Conservation (phyloP, 305 asterid species). For the Fraxinus sp. region DNA sequence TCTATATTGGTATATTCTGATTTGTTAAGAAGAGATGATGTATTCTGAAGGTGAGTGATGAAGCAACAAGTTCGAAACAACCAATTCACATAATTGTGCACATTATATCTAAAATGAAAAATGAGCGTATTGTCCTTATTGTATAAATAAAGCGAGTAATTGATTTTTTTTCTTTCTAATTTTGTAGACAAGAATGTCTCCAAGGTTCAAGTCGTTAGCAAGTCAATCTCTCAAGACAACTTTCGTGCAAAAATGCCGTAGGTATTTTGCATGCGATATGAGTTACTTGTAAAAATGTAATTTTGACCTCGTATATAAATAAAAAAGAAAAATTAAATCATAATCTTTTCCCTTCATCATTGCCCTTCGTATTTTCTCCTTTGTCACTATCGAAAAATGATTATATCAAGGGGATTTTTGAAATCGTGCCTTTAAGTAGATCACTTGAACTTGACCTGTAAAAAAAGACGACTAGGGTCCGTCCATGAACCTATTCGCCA, state of each 20-base stretch:
- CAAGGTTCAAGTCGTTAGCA: background rate
- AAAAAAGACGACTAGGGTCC: background rate
- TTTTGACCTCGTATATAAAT: background rate
- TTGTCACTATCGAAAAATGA: background rate
- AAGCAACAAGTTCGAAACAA: background rate
- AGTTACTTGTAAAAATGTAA: background rate
- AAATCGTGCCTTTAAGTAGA: background rate
- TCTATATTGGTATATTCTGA: too few relatives aligned
- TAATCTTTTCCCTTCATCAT: background rate
- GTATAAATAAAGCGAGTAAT: background rate
- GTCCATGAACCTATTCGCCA: constrained; percentile 30
- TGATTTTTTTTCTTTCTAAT: background rate
- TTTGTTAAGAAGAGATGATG: too few relatives aligned
- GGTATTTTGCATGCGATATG: background rate
- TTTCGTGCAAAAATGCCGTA: background rate
- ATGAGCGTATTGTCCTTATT: background rate
- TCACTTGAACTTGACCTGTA: background rate
- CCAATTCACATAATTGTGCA: background rate
- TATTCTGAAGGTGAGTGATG: too few relatives aligned
- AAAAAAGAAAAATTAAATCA: background rate
- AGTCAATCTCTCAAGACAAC: background rate
- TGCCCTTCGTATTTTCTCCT: background rate
- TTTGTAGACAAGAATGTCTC: background rate
- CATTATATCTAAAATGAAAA: too few relatives aligned
- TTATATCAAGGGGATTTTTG: background rate